Base-by-base conservation (phyloP, 2,329 filamentous ascomycete genomes). In the Triangularia verruculosa region DNA sequence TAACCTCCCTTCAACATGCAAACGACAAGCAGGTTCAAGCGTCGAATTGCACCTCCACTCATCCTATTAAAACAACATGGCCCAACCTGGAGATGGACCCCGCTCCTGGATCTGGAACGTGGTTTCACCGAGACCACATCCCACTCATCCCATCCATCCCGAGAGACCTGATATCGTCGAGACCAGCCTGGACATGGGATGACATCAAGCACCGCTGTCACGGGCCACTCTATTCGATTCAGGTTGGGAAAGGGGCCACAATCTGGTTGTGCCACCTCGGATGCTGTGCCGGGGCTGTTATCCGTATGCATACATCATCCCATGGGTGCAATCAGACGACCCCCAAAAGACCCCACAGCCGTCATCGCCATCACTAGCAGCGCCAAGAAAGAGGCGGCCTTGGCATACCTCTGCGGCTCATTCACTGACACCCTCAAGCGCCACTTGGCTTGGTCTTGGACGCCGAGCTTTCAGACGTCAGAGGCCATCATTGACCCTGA, bases 391-490 rank as follows among this genome's bases (percentile, higher is more conserved):
- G 39, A 17, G 39, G 5, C 39, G n/a, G n/a, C 20, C 39, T 47
- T 47, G 39, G 39, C 39, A 47, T 27, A n/a, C 25, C n/a, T 27
- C 32, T 59, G 57, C 39, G 57, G 57, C 57, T 59, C 57, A 28
- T 57, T 52, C 27, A 17, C 32, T 32, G 30, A 32, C 57, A 59
- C 25, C 17, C 34, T 24, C 22, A 20, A 43, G 27, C 57, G 57
- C 57, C 57, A 52, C 57, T 20, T 25, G 27, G 39, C 57, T 32
- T 59, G 57, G 22, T 27, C 34, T 58, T 47, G 32, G 25, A 34
- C 28, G 30, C 56, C 32, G 56, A 54, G 30, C 39, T 58, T 52
- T 59, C 39, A 52, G 39, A 59, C 57, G 34, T 59, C 39, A 52
- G 24, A 59, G 43, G 15, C 28, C 57, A 59, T 59, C 57, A 59